Percentiles rank a stretch among this genome's conserved stretches.
Conservation (phyloP, 2,329 filamentous ascomycete genomes). For the Cercospora sojina region DNA sequence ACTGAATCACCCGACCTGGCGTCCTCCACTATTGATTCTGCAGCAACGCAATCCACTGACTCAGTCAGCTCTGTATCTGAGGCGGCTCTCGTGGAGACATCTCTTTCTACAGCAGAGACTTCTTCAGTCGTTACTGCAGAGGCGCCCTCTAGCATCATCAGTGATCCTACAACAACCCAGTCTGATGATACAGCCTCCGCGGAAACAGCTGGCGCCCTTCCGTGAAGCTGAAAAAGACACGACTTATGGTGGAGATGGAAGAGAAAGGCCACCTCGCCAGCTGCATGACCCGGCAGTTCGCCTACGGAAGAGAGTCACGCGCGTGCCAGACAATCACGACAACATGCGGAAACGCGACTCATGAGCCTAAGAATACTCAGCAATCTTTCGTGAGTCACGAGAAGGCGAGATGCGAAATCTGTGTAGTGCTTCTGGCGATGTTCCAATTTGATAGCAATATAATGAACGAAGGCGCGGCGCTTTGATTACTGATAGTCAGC, state of each 20-base stretch:
- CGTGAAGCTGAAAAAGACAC: background rate
- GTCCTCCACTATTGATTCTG: background rate
- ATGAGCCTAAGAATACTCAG: background rate
- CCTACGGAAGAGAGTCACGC: background rate
- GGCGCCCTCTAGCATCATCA: background rate
- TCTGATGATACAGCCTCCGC: background rate
- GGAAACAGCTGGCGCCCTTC: background rate
- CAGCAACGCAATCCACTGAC: background rate
- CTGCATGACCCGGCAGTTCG: background rate
- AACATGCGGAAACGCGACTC: background rate
- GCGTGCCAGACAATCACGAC: background rate
- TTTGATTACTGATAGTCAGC: background rate
- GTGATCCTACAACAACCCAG: background rate
- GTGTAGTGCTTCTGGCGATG: background rate
- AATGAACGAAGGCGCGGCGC: background rate
- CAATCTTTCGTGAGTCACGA: background rate
- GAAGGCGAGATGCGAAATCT: background rate
- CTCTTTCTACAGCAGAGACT: background rate
- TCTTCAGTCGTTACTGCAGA: background rate
- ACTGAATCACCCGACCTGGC: background rate
- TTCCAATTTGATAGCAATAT: background rate
- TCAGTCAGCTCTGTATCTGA: background rate
- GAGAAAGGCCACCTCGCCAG: background rate
- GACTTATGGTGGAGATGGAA: background rate
- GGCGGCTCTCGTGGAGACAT: background rate